Evolutionary conservation across 164 flowering plant species (phyloP).

Genomic region (Tetracentron sinense): DNA sequence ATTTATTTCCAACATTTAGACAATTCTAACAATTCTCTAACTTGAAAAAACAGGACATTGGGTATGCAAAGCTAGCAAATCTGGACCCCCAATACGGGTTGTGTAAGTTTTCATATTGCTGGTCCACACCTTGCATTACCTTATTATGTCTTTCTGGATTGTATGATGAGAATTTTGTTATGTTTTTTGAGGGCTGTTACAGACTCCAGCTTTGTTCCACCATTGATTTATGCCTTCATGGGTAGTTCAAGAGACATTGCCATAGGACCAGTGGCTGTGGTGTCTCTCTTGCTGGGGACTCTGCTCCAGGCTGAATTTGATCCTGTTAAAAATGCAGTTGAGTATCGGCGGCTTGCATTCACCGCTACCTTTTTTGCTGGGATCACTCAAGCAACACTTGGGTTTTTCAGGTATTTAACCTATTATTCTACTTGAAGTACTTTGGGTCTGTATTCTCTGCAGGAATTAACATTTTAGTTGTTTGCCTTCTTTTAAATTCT

Average conservation of each 20-base stretch:
- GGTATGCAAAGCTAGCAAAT: conserved; percentile 53
- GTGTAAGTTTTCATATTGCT: conserved; percentile 12
- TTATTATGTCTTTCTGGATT: neutral
- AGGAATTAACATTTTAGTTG: no score
- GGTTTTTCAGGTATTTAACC: conserved; percentile 63
- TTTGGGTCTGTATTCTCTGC: no score
- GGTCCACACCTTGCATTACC: neutral
- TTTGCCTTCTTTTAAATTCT: neutral
- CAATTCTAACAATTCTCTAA: conserved; percentile 3
- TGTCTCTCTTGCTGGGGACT: conserved; percentile 84
- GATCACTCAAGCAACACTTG: conserved; percentile 76
- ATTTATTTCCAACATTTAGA: neutral
- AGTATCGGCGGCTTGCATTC: conserved; percentile 75
- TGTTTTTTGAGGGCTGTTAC: conserved; percentile 17
- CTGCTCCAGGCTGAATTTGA: conserved; percentile 70
- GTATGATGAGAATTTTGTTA: neutral
- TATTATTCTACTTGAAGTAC: no score
- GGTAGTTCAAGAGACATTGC: conserved; percentile 98
- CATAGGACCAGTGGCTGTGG: conserved; percentile 96
- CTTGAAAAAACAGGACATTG: conserved; percentile 54
- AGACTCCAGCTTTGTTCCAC: conserved; percentile 97
- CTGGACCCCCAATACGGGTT: conserved; percentile 25
- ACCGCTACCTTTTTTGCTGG: conserved; percentile 98
- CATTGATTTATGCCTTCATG: conserved; percentile 86
- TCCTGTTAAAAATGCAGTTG: conserved; percentile 31